Evolutionary conservation across 768 basidiomycete species (phyloP).

Genomic region (Russula emetica): DNA sequence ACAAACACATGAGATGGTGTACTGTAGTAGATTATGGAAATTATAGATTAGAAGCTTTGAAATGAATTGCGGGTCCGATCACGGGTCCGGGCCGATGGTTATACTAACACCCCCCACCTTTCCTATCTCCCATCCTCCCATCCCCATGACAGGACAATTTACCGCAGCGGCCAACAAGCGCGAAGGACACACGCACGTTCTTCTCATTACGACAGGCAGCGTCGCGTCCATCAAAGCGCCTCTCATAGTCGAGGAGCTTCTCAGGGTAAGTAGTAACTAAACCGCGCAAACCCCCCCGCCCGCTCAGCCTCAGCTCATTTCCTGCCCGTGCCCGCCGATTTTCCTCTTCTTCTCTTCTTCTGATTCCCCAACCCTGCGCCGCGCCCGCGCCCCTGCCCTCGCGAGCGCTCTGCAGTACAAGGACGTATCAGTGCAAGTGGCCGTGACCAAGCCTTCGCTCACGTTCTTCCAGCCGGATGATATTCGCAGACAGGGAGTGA

Average conservation of each 20-base stretch:
- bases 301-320: no score
- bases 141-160: conserved; percentile 15
- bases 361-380: background rate
- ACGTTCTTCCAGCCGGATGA: conserved; percentile 65
- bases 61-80: no score
- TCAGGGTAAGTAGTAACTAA: conserved; percentile 41
- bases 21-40: no score
- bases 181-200: conserved; percentile 53
- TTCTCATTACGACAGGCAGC: conserved; percentile 89
- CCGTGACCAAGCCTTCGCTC: conserved; percentile 72
- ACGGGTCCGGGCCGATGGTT: no score
- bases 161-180: conserved; percentile 32
- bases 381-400: no score
- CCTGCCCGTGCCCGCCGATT: no score
- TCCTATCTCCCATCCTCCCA: no score
- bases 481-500: conserved; percentile 48
- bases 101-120: no score
- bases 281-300: background rate
- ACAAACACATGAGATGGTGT: no score
- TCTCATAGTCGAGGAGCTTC: conserved; percentile 75
- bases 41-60: no score
- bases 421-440: conserved; percentile 76
- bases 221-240: conserved; percentile 94
- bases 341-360: background rate
- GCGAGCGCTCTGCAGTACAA: conserved; percentile 47